Conservation (phyloP, 2,329 filamentous ascomycete species). For the Sporothrix globosa region DNA sequence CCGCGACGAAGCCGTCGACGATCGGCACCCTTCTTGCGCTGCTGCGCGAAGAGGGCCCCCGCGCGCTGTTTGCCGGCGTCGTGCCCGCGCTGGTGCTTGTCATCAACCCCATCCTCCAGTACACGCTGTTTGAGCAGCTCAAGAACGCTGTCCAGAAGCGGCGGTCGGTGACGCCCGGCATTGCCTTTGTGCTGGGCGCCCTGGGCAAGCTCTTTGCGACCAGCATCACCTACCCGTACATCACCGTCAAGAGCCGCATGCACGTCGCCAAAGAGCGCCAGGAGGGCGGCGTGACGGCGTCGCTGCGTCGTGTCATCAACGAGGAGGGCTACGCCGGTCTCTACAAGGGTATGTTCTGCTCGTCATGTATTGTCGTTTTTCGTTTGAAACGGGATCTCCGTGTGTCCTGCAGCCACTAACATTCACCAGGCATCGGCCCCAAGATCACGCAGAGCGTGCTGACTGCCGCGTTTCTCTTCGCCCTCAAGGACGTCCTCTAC, state of each 20-base stretch:
- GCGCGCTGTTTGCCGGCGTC: slow-evolving; percentile 87
- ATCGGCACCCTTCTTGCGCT: slow-evolving; percentile 79
- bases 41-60: slow-evolving; percentile 79
- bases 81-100: slow-evolving; percentile 91
- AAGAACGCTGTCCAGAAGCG: slow-evolving; percentile 82
- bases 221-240: slow-evolving; percentile 94
- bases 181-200: slow-evolving; percentile 90
- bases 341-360: slow-evolving; percentile 74
- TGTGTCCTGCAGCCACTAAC: slow-evolving; percentile 21
- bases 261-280: slow-evolving; percentile 80
- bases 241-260: slow-evolving; percentile 97
- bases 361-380: neutral
- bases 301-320: slow-evolving; percentile 75
- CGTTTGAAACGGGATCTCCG: no score
- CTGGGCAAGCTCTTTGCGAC: slow-evolving; percentile 94
- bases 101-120: slow-evolving; percentile 97
- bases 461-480: slow-evolving; percentile 93
- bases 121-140: slow-evolving; percentile 97
- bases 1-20: slow-evolving; percentile 59
- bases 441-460: slow-evolving; percentile 97
- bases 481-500: slow-evolving; percentile 96
- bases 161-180: slow-evolving; percentile 69
- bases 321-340: slow-evolving; percentile 92
- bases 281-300: slow-evolving; percentile 67
- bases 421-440: slow-evolving; percentile 75